phyloP scores from a whole-genome alignment of 306 rosid species.

The Gillenia trifoliata region DNA sequence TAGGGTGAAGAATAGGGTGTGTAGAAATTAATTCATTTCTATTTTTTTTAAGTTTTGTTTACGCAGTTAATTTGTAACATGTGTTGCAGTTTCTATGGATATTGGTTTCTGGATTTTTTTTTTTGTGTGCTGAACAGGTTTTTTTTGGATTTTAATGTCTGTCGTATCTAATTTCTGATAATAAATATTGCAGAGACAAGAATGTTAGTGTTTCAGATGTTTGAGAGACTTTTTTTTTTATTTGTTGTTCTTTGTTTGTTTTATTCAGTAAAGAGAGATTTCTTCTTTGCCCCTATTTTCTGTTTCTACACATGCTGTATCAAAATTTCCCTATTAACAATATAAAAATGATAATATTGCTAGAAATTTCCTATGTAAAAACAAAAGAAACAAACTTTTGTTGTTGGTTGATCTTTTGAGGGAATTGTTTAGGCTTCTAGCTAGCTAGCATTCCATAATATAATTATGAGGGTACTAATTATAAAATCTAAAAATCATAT shows the following conservation, averaged over 20 bases:
- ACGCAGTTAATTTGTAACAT: constrained; percentile 7
- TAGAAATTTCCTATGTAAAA: neutral
- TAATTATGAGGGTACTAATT: no score
- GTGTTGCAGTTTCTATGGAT: constrained; percentile 13
- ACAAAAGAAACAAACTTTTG: neutral
- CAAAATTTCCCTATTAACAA: neutral
- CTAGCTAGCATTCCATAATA: neutral
- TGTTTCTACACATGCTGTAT: neutral
- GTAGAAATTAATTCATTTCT: neutral
- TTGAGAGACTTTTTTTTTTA: neutral
- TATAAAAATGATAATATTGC: neutral
- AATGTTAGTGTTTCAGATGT: constrained; percentile 12
- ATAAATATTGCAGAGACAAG: neutral
- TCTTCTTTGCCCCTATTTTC: neutral
- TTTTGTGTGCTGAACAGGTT: constrained; percentile 20
- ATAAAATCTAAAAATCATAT: no score
- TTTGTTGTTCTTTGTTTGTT: constrained; percentile 1
- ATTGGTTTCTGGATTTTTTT: constrained; percentile 12
- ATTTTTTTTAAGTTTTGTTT: neutral
- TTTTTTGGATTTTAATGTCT: constrained; percentile 14
- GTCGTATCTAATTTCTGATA: neutral
- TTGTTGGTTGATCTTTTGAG: neutral
- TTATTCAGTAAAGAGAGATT: neutral
- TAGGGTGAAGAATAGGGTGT: neutral
- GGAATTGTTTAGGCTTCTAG: neutral